Evolutionary conservation across 2,329 filamentous ascomycete genomes (phyloP), one percentile per base, ranked within the genome.

Genomic region (Colletotrichum nymphaeae): DNA sequence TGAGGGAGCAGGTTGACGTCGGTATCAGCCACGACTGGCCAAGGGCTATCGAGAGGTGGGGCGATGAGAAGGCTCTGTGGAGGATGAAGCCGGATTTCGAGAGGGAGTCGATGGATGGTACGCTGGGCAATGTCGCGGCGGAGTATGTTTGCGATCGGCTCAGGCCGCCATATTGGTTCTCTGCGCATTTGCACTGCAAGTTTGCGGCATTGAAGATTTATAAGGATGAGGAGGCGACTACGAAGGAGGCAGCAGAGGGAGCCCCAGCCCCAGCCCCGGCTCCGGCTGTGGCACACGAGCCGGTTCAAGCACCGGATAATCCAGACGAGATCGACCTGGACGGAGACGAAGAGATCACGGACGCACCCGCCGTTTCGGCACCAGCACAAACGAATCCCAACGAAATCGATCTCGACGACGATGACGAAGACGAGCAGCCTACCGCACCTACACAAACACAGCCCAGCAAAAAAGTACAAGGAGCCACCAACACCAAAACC

Each of bases 11-110:
- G 79, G 92, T 98, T 49, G 97, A 99, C 77, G 86, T 99, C 57
- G 95, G 95, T 3, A 83, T 99, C 66, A 98, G 95, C 77, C 97
- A 99, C 80, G 97, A 99, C 84, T 99, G 97, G 97, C 97, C 97
- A 0, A 90, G 92, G 63, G 92, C 89, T 0, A 90, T 98, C 67
- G 97, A 98, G 83, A 91, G 90, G 80, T 89, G 91, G 75, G 97
- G 97, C 5, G 88, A 98, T 79, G 84, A 88, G 59, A 83, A 88
- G 60, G 84, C 85, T 55, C 84, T 99, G 1, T 97, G 95, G 80
- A 86, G 84, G 35, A 89, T 87, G 80, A 98, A 98, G 84, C 88
- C 88, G 0, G 87, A 91, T 77, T 97, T 98, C 76, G 88, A 91
- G 76, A 84, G 89, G 63, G 97, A 99, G 81, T 95, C 95, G 1